Percentiles rank a stretch among this genome's conserved stretches.
Conservation (phyloP, 1,284 basidiomycete species). For the Ustilago esculenta region DNA sequence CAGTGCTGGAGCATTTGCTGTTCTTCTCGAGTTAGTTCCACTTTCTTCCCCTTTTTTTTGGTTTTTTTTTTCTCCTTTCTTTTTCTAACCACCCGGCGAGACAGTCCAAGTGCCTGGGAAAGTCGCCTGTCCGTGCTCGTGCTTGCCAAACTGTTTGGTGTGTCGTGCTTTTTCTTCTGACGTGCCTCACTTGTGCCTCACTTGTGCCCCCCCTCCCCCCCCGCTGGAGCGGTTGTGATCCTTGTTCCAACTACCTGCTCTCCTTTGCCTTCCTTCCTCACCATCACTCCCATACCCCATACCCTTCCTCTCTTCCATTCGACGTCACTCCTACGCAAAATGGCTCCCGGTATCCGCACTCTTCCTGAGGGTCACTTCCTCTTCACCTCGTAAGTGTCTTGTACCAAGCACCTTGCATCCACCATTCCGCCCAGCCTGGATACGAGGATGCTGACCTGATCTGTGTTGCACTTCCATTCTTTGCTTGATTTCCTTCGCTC, state of each 20-base stretch:
- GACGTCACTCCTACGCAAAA: conserved; percentile 23
- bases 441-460: too few species aligned
- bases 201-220: too few species aligned
- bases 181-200: conserved; percentile 3
- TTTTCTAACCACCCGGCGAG: conserved; percentile 11
- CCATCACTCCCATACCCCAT: conserved; percentile 2
- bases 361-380: conserved; percentile 67
- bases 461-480: too few species aligned
- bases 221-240: too few species aligned
- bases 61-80: conserved; percentile 3
- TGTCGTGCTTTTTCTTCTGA: background rate
- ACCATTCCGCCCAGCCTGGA: too few species aligned
- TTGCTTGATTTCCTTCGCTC: background rate
- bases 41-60: too few species aligned
- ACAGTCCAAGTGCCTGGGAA: conserved; percentile 16
- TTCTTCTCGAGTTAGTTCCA: too few species aligned
- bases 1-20: too few species aligned
- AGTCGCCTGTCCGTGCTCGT: conserved; percentile 24
- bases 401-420: too few species aligned
- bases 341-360: conserved; percentile 31
- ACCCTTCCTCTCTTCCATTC: conserved; percentile 6
- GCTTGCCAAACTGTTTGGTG: conserved; percentile 1
- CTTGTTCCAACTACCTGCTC: too few species aligned
- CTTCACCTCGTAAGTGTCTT: conserved; percentile 65
- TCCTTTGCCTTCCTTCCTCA: conserved; percentile 1